Conservation (phyloP, 768 basidiomycete species). For the Artomyces pyxidatus region DNA sequence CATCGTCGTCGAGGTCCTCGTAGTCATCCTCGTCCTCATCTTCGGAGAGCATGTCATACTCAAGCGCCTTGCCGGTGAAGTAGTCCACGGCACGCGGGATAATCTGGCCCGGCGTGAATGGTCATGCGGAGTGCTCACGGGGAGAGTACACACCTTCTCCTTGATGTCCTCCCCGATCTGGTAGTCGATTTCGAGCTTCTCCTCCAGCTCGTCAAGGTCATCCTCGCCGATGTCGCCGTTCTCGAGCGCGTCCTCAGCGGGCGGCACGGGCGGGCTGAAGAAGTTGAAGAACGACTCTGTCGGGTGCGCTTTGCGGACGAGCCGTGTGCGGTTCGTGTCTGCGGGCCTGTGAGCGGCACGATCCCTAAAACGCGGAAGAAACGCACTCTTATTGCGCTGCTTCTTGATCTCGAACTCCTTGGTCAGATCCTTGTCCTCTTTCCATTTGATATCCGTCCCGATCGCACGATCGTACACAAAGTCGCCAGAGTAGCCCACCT, state of each 20-base stretch:
- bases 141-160: slow-evolving; percentile 61
- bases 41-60: slow-evolving; percentile 52
- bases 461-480: slow-evolving; percentile 93
- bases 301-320: slow-evolving; percentile 80
- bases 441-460: slow-evolving; percentile 92
- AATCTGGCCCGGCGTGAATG: slow-evolving; percentile 41
- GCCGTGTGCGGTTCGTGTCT: slow-evolving; percentile 76
- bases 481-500: slow-evolving; percentile 93
- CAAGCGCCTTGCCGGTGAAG: slow-evolving; percentile 94
- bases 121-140: background rate
- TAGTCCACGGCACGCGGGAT: slow-evolving; percentile 94
- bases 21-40: slow-evolving; percentile 35
- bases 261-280: slow-evolving; percentile 77
- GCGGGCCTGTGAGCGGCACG: background rate
- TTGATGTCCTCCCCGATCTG: slow-evolving; percentile 98
- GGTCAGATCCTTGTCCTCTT: slow-evolving; percentile 96
- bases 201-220: slow-evolving; percentile 85
- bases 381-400: slow-evolving; percentile 93
- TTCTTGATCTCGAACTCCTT: slow-evolving; percentile 98
- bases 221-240: slow-evolving; percentile 72
- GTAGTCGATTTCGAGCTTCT: slow-evolving; percentile 92
- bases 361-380: too few relatives aligned
- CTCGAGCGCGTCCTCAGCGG: slow-evolving; percentile 59
- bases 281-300: slow-evolving; percentile 99
- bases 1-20: slow-evolving; percentile 51